Evolutionary conservation across 495 filamentous ascomycete genomes (phyloP), one percentile per base, ranked within the genome.

Genomic region (Geoglossum glabrum): DNA sequence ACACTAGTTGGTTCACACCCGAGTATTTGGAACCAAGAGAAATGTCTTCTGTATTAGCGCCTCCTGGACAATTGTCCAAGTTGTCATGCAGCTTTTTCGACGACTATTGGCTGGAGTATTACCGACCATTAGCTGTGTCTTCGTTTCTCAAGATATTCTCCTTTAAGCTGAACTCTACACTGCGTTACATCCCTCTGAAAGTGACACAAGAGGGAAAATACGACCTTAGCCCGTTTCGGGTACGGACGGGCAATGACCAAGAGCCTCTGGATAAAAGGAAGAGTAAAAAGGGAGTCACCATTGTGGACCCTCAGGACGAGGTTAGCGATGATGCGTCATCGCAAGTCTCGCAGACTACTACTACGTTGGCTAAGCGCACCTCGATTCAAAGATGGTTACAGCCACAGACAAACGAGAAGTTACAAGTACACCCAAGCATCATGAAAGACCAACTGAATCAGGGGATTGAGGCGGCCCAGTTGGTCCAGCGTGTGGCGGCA

Each of bases 81-180:
- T 13, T 27, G 30, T 30, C 49, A n/a, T 52, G 25, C 19, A 31
- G 28, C 11, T 56, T 77, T 51, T 87, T 86, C 60, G 92, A 98
- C 63, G 90, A 97, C 64, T 97, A 93, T 68, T 98, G 93, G 93
- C 74, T 90, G n/a, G 92, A 97, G 62, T 96, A 95, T 65, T 98
- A 98, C 67, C 81, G 88, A 9, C 93, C 92, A 0, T 75, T 84
- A 15, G 82, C 84, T 0, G 67, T 97, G 5, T 92, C 90, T 0
- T 87, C 87, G 0, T 85, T 96, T 59, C 73, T 76, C 9, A 97
- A 95, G 68, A 81, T 95, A 61, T 95, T 93, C 64, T 78, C 87
- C 0, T 93, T 81, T 70, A 86, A 85, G 63, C 84, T 96, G 75
- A 94, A 94, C 65, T 89, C 85, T 0, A 88, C 85, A 0, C 73